phyloP scores from a whole-genome alignment of 257 asterid genomes.

The Solanum chiquidenum region DNA sequence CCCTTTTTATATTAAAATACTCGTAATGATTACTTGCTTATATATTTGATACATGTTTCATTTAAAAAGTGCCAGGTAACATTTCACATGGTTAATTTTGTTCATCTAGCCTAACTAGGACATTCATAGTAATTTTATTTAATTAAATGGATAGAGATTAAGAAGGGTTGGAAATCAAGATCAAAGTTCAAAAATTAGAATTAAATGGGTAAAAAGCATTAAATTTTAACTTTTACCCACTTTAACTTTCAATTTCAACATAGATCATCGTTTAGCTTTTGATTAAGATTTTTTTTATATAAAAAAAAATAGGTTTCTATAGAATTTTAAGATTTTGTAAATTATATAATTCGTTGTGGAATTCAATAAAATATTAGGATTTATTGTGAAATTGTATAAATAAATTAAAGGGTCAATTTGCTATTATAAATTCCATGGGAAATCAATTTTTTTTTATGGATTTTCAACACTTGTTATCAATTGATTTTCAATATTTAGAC shows the following conservation, averaged over 20 bases:
- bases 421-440: background rate
- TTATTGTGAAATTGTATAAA: background rate
- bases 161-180: background rate
- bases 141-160: background rate
- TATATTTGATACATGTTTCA: too few relatives aligned
- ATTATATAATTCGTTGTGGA: too few relatives aligned
- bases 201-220: background rate
- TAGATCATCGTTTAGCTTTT: background rate
- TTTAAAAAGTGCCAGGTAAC: background rate
- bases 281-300: too few relatives aligned
- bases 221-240: background rate
- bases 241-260: background rate
- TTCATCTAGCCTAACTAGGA: background rate
- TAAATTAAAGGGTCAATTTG: background rate
- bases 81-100: background rate
- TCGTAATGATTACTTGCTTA: too few relatives aligned
- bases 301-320: too few relatives aligned
- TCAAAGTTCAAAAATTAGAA: background rate
- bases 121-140: background rate
- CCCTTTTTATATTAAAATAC: too few relatives aligned
- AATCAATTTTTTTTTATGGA: too few relatives aligned
- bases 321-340: background rate
- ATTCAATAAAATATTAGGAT: background rate
- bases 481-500: background rate
- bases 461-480: too few relatives aligned